Base-by-base conservation (phyloP, 805 yeast species). In the Pichia exigua region DNA sequence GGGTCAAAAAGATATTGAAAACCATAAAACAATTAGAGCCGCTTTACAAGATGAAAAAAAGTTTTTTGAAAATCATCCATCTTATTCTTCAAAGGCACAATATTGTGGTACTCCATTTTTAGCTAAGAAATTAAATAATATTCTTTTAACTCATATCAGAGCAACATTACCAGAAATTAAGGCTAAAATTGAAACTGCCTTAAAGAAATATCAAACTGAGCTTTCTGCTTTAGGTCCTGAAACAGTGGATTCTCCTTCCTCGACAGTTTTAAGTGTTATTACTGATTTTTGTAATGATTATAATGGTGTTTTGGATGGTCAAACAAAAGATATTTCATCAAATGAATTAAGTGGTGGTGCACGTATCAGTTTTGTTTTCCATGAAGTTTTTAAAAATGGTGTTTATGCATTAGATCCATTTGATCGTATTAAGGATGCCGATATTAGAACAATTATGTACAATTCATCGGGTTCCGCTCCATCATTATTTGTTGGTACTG, bases 91-190 rank as follows among this genome's bases (percentile, higher is more conserved):
- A 32, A 94, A 92, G 67, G 92, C 97, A 9, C 95, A 88, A 64
- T 92, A 83, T 72, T 94, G 99, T 71, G 99, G 99, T 68, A 94
- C 99, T n/a, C 97, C 97, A 42, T 94, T 85, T 68, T 75, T 94
- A 65, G 97, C 98, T 48, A 87, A 89, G 66, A 88, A 90, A 70
- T 79, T 94, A 64, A 94, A 88, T 70, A 82, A 85, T 43, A 88
- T 94, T 60, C 77, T 94, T 61, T 76, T 89, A 71, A 89, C 84
- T 65, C 99, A 94, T 71, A 94, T 94, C 68, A 83, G 86, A 68
- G 81, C 84, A 50, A 85, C 90, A 10, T 73, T 86, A 65, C 99
- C 99, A 18, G 98, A 94, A 59, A 94, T 94, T 62, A 94, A 90
- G 70, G 78, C 86, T 68, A 83, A 92, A 69, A 87, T 91, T 61